phyloP scores from a whole-genome alignment of 345 rosid species.

The Boechera divaricarpa region DNA sequence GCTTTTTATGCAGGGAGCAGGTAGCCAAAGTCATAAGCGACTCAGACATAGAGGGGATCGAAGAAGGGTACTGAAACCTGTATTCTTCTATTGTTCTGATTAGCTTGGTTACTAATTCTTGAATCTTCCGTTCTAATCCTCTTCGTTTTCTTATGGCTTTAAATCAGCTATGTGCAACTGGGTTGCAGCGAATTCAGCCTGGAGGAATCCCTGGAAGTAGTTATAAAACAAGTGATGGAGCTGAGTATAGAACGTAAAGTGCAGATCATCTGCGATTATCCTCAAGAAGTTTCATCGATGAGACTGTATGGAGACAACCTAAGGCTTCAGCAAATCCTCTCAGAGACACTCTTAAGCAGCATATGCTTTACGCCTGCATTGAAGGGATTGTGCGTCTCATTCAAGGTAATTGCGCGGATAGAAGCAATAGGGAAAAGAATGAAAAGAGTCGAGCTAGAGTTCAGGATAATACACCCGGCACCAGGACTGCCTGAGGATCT shows the following conservation, averaged over 20 bases:
- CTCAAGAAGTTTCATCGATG: constrained; percentile 59
- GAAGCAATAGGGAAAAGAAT: constrained; percentile 67
- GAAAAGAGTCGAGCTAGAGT: constrained; percentile 75
- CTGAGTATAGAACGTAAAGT: constrained; percentile 63
- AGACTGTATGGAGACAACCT: constrained; percentile 67
- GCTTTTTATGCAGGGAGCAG: constrained; percentile 67
- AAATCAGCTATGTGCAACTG: constrained; percentile 65
- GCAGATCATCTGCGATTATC: constrained; percentile 56
- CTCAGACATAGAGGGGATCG: constrained; percentile 70
- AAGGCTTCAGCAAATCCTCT: constrained; percentile 85
- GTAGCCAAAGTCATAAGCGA: constrained; percentile 64
- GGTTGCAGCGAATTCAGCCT: constrained; percentile 61
- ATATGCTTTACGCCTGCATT: constrained; percentile 62
- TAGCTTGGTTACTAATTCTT: constrained; percentile 7
- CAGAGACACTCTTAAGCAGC: constrained; percentile 65
- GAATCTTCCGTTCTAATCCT: constrained; percentile 8
- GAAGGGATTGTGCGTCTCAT: constrained; percentile 57
- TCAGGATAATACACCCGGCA: constrained; percentile 80
- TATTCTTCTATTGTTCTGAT: constrained; percentile 23
- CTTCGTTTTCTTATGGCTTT: constrained; percentile 1
- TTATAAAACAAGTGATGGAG: constrained; percentile 66
- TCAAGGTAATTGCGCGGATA: constrained; percentile 54
- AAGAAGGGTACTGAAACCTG: constrained; percentile 62
- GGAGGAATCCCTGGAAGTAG: constrained; percentile 63
- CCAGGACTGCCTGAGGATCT: constrained; percentile 79